Conservation (phyloP, 306 rosid genomes). For the Prinsepia uniflora region DNA sequence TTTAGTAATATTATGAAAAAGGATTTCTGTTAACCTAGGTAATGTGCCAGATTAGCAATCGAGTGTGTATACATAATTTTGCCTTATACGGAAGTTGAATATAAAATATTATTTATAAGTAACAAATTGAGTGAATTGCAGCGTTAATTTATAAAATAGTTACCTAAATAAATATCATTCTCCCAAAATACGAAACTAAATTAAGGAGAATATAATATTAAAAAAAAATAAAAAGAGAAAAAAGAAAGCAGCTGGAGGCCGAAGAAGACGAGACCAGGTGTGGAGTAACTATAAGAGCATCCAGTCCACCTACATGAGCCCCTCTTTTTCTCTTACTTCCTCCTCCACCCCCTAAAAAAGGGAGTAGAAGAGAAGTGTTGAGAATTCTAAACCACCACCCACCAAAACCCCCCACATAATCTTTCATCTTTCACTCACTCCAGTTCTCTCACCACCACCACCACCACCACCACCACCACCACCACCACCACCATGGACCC, state of each 20-base stretch:
- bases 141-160: too few species aligned
- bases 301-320: neutral
- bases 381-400: neutral
- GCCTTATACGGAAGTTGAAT: too few species aligned
- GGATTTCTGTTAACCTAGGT: too few species aligned
- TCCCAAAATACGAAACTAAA: neutral
- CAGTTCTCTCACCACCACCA: conserved; percentile 21
- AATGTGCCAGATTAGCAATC: too few species aligned
- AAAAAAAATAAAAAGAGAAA: neutral
- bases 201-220: neutral
- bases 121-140: too few species aligned
- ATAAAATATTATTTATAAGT: too few species aligned
- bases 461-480: conserved; percentile 35
- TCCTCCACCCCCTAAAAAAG: conserved; percentile 1
- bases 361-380: neutral
- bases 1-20: too few species aligned
- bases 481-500: conserved; percentile 39
- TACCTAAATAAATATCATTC: neutral
- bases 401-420: conserved; percentile 1
- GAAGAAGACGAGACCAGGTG: conserved; percentile 18
- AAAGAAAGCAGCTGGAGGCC: conserved; percentile 17
- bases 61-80: too few species aligned
- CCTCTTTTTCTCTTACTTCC: conserved; percentile 14
- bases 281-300: conserved; percentile 38
- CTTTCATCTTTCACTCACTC: neutral